phyloP scores from a whole-genome alignment of 345 rosid species.

The Trapa bicornis region DNA sequence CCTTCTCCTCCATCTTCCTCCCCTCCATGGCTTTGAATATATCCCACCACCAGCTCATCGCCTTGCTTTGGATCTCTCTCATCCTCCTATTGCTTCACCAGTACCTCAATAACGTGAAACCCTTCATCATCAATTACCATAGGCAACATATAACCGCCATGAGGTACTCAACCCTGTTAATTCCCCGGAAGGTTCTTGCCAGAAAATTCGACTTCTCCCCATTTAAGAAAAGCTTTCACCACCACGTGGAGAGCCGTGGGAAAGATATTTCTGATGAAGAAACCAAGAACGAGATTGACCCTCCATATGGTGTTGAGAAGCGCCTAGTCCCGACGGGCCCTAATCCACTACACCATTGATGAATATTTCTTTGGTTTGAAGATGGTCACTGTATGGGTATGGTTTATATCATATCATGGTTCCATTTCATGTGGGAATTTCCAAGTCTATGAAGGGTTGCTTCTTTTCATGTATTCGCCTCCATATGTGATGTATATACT shows the following conservation, averaged over 20 bases:
- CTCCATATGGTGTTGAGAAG: constrained; percentile 71
- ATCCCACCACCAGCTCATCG: constrained; percentile 26
- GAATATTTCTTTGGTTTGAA: constrained; percentile 2
- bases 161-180: constrained; percentile 1
- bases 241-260: not conserved
- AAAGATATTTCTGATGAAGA: not conserved
- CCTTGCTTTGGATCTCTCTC: constrained; percentile 45
- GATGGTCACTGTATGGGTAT: not conserved
- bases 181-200: constrained; percentile 33
- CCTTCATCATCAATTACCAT: constrained; percentile 12
- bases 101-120: constrained; percentile 21
- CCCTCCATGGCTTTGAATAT: constrained; percentile 34
- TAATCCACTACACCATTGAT: constrained; percentile 84
- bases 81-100: constrained; percentile 35
- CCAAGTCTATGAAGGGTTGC: not conserved
- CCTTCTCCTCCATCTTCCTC: not conserved
- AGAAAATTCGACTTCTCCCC: constrained; percentile 50
- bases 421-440: not conserved
- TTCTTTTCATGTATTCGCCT: not conserved
- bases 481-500: not conserved
- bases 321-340: constrained; percentile 90
- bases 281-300: constrained; percentile 45
- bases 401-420: not conserved
- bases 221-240: constrained; percentile 24
- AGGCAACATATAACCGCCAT: constrained; percentile 8